Base-by-base conservation (phyloP, 495 filamentous ascomycete genomes). In the Pseudomonodictys pantanalensis region DNA sequence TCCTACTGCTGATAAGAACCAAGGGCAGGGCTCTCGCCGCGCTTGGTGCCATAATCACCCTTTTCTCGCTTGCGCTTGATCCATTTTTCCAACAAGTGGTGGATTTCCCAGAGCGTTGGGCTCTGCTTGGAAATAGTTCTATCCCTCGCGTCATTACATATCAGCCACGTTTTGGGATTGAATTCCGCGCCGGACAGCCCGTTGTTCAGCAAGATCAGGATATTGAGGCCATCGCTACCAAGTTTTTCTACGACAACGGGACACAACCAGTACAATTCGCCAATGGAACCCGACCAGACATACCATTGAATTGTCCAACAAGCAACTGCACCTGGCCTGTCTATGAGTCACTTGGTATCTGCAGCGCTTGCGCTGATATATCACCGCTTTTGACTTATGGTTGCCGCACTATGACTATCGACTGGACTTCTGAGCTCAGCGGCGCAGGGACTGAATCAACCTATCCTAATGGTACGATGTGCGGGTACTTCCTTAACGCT, bases 81-180 rank as follows among this genome's bases (percentile, higher is more conserved):
- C 43, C 53, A 3, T 57, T 49, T 17, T 57, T 57, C 22, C 53
- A 57, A 22, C 53, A 57, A 57, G 25, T 57, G n/a, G 23, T 57
- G 15, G 10, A 24, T n/a, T 51, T 3, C 23, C 52, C 52, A 3
- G 3, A 55, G 25, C 18, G 3, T 11, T 44, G 33, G 30, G 43
- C 25, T 15, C 3, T 5, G 38, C 38, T n/a, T 5, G 12, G 12
- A 3, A 3, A 41, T 18, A 41, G 38, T 18, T 41, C 38, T 12
- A 41, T 41, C 12, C 38, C 38, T 5, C 15, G 12, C 15, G 4
- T 41, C 12, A 41, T 18, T n/a, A 3, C 15, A 41, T 41, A 5
- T 15, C 15, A 41, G 12, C 20, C 38, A 12, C 38, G 3, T 5
- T 41, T n/a, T 15, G 15, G 15, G 15, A 3, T n/a, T n/a, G 38